Conservation (phyloP, 352 stramenopile species). For the Globisporangium polare region DNA sequence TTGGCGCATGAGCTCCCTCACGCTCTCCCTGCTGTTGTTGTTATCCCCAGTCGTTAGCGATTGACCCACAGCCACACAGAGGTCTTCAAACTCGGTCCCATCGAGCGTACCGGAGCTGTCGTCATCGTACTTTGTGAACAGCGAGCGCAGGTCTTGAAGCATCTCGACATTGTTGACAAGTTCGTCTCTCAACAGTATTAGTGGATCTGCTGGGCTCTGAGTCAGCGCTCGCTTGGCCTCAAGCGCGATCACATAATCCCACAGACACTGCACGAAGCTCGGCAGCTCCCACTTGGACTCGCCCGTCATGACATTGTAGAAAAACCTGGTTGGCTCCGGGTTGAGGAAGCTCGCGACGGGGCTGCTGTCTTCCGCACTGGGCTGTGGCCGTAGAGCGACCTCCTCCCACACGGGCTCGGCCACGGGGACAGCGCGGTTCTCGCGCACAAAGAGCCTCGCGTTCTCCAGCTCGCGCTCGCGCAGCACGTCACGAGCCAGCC, state of each 20-base stretch:
- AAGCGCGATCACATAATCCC: conserved; percentile 21
- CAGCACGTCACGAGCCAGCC: conserved; percentile 41
- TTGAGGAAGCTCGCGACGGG: conserved; percentile 1
- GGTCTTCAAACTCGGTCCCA: conserved; percentile 45
- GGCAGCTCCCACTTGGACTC: conserved; percentile 51
- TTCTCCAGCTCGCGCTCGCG: conserved; percentile 20
- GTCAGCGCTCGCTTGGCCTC: conserved; percentile 18
- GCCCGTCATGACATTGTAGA: conserved; percentile 47
- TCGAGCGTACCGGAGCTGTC: conserved; percentile 48
- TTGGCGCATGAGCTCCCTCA: conserved; percentile 36
- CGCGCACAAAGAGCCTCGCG: conserved; percentile 7
- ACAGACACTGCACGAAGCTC: conserved; percentile 32
- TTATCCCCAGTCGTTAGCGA: conserved; percentile 24
- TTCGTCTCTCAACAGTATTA: conserved; percentile 12
- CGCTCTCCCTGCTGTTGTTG: conserved; percentile 8
- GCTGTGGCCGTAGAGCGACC: conserved; percentile 18
- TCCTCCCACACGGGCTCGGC: conserved; percentile 49
- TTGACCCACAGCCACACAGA: conserved; percentile 54
- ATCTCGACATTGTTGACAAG: conserved; percentile 23
- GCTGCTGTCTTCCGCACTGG: background rate
- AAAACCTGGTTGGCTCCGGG: conserved; percentile 25
- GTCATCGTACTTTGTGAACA: conserved; percentile 62
- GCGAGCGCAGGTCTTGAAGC: conserved; percentile 36
- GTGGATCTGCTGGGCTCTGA: background rate
- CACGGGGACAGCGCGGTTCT: conserved; percentile 15